Evolutionary conservation across 768 basidiomycete genomes (phyloP), one percentile per base, ranked within the genome.

Genomic region (Rhodotorula toruloides): DNA sequence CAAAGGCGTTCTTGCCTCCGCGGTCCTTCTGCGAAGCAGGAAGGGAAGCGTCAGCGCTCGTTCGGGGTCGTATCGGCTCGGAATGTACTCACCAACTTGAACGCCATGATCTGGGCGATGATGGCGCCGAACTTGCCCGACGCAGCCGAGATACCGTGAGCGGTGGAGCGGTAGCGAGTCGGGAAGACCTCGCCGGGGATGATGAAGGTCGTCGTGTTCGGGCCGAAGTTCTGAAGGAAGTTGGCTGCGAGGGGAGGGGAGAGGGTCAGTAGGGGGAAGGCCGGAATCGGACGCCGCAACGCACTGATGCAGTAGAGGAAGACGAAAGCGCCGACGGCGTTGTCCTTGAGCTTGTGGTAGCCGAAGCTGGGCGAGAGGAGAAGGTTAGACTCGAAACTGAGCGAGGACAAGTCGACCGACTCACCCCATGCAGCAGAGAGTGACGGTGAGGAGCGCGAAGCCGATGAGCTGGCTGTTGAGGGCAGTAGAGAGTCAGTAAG

Each of bases 141-240:
- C 0, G 87, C 89, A 2, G 89, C 88, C 1, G 84, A 85, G n/a
- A 88, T 79, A 40, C 89, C 89, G 75, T 90, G 89, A 13, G 88
- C 88, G 54, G 83, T 83, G n/a, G 86, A 86, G 46, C 85, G 83
- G 78, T 84, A 88, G 46, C 85, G 81, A 1, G 88, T 90, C 0
- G 89, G 89, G 80, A 89, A 89, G 16, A 89, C 84, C 72, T 88
- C 87, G 10, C 85, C 87, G 4, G 88, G 86, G 74, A 87, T 86
- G 75, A 91, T 65, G 77, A 91, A 91, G 22, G 89, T 90, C 1
- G 88, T 90, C 0, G 83, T 55, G 69, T 74, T 74, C 14, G 74
- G 70, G 13, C 74, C 74, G 34, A 63, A 61, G 70, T 73, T 74
- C 36, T 67, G 69, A 58, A 63, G 55, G 57, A 70, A 66, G 68